Base-by-base conservation (phyloP, 768 basidiomycete species). In the Rhizopogon sp. region DNA sequence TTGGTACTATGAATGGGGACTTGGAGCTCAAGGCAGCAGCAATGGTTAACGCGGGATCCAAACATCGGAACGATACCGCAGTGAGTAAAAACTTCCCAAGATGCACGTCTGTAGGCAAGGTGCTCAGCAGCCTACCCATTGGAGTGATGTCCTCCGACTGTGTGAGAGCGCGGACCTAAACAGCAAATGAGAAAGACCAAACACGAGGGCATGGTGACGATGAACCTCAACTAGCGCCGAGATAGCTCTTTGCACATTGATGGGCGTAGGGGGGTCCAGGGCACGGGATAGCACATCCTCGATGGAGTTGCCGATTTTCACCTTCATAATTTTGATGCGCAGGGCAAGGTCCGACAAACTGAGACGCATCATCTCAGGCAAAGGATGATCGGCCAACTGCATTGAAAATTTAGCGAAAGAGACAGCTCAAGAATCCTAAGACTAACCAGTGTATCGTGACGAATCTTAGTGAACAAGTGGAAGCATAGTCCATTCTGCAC, bases 21-120 rank as follows among this genome's bases (percentile, higher is more conserved):
- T 98, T 98, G 1, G 91, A 87, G 65, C 90, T 95, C 41, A 98
- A 74, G 1, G 90, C 83, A 6, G 96, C 96, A 14, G 93, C 93
- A 56, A 99, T 94, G 5, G 96, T 97, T 47, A 99, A 76, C n/a
- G 93, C 96, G 1, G 95, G 92, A 70, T 98, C 96, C 58, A 98
- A 73, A 66, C 96, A 98, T 43, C 84, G 82, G 68, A 98, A 90
- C 39, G 93, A 67, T 2, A 87, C 85, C 5, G 94, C 88, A 25
- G 85, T 82, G 41, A 98, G 76, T 14, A 98, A 76, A 66, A 98
- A 90, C 74, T 98, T 97, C 39, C 94, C 95, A 3, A 97, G 81
- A 66, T 98, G 93, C 14, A 98, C 95, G 65, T 99, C 96, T 44
- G 93, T 91, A 0, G 96, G 96, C 39, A 99, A 75, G 66, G 91